Percentiles rank a stretch among this genome's conserved stretches.
phyloP scores from a whole-genome alignment of 1,139 yeast genomes.

The Entelexis paramagnoliae region DNA sequence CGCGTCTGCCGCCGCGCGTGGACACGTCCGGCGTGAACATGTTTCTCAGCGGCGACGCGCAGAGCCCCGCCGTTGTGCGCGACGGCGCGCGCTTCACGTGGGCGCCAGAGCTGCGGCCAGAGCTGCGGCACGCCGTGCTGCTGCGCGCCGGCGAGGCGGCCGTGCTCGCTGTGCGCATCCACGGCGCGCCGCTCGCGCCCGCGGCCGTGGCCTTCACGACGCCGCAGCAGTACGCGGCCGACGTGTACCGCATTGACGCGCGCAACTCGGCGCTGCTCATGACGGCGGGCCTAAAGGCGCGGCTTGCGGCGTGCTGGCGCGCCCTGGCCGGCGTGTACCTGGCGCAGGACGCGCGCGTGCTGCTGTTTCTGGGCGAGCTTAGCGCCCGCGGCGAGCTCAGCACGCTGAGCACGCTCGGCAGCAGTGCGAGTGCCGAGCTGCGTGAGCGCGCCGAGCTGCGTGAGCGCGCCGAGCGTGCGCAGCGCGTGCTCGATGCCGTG shows the following conservation, averaged over 20 bases:
- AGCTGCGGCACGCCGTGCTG: slow-evolving; percentile 8
- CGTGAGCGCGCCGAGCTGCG: too few relatives aligned
- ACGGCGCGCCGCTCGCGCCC: not conserved
- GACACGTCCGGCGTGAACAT: not conserved
- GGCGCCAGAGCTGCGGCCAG: not conserved
- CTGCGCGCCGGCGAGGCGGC: slow-evolving; percentile 12
- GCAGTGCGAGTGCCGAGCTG: too few relatives aligned
- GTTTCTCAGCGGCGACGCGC: not conserved
- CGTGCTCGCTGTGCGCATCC: slow-evolving; percentile 1
- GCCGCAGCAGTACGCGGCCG: not conserved
- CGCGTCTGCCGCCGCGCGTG: not conserved
- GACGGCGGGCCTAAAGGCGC: slow-evolving; percentile 2
- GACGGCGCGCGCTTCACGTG: not conserved
- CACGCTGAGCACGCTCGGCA: too few relatives aligned
- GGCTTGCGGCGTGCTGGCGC: slow-evolving; percentile 14
- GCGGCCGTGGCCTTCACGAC: not conserved
- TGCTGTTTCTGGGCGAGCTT: slow-evolving; percentile 9
- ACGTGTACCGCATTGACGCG: not conserved
- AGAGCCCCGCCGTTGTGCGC: not conserved
- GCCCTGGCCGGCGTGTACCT: slow-evolving; percentile 16
- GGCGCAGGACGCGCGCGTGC: slow-evolving; percentile 21
- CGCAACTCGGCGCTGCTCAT: slow-evolving; percentile 8
- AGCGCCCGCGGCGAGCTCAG: not conserved
- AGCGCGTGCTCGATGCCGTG: not conserved
- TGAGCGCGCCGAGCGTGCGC: slow-evolving; percentile 4